Conservation (phyloP, 164 flowering plant genomes). For the Chloranthus sessilifolius region DNA sequence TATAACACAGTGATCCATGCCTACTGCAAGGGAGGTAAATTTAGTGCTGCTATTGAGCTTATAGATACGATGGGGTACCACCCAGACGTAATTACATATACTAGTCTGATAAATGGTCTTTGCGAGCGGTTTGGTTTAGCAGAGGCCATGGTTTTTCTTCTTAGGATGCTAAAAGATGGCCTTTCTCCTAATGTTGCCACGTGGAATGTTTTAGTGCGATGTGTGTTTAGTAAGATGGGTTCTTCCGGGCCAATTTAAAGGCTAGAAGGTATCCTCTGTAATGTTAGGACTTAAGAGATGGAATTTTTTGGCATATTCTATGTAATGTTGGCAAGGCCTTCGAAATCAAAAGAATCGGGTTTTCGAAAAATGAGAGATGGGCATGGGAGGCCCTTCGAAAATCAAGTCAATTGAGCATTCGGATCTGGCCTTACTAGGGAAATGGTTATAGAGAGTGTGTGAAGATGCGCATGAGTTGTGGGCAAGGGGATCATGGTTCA, state of each 20-base stretch:
- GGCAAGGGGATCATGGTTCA: too few species aligned
- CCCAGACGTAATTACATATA: constrained; percentile 55
- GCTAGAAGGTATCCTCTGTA: constrained; percentile 24
- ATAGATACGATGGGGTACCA: constrained; percentile 33
- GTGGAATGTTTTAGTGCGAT: constrained; percentile 60
- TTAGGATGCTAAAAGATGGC: constrained; percentile 56
- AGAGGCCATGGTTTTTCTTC: constrained; percentile 41
- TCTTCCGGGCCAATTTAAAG: constrained; percentile 18
- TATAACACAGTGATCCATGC: constrained; percentile 52
- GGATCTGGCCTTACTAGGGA: too few species aligned
- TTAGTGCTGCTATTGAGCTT: constrained; percentile 37
- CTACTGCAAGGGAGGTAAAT: constrained; percentile 52
- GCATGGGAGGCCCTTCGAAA: too few species aligned
- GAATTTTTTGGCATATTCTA: background rate
- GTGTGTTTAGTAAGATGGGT: constrained; percentile 30
- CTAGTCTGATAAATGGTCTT: constrained; percentile 55
- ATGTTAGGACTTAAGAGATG: constrained; percentile 4
- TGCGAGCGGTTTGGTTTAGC: constrained; percentile 45
- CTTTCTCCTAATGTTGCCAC: constrained; percentile 45
- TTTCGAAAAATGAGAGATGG: too few species aligned
- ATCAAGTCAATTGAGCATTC: too few species aligned
- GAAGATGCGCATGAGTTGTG: too few species aligned
- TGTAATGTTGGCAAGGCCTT: background rate
- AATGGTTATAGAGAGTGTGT: too few species aligned
- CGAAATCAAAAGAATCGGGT: too few species aligned